A percentile compares a stretch with the other conserved stretches of the same genome.
These are phyloP conservation scores for Eutrema heterophyllum DNA, from an alignment of 345 rosid species.

Conservation along the genomic window DNA sequence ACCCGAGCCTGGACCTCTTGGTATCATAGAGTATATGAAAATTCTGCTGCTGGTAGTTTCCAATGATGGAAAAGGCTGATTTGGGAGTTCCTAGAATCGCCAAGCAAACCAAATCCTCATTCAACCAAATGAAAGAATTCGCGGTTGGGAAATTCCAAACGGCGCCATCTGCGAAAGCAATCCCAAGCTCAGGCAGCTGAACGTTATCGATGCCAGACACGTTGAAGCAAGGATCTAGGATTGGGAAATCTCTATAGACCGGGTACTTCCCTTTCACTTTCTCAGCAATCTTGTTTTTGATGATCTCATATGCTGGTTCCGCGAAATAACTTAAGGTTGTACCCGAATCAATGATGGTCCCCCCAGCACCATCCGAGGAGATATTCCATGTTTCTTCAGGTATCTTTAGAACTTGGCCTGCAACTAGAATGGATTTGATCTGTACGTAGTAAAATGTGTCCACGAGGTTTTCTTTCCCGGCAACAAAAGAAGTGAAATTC, in stretches of 20 bases:
- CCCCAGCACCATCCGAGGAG: constrained; percentile 61
- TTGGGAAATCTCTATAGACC: constrained; percentile 42
- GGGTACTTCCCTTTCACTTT: constrained; percentile 59
- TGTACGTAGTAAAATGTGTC: constrained; percentile 75
- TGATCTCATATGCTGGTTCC: constrained; percentile 58
- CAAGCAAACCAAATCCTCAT: constrained; percentile 63
- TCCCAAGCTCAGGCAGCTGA: constrained; percentile 69
- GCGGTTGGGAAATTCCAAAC: constrained; percentile 87
- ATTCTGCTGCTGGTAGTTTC: constrained; percentile 90
- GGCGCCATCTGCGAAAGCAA: constrained; percentile 66
- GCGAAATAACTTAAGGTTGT: constrained; percentile 63
- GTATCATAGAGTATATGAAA: constrained; percentile 76
- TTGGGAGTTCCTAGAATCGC: constrained; percentile 78
- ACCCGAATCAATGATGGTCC: constrained; percentile 87
- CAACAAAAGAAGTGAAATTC: constrained; percentile 69
- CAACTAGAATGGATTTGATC: constrained; percentile 63
- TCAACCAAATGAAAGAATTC: constrained; percentile 67
- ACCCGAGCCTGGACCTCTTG: constrained; percentile 72
- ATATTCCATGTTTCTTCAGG: constrained; percentile 70
- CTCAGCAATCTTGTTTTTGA: constrained; percentile 54
- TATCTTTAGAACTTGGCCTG: constrained; percentile 55
- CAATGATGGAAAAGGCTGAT: constrained; percentile 77
- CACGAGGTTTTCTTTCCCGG: constrained; percentile 48
- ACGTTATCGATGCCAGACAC: constrained; percentile 58
- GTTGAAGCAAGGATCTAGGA: constrained; percentile 81